Conservation (phyloP, 129 eudicot species). For the Cynara cardunculus region DNA sequence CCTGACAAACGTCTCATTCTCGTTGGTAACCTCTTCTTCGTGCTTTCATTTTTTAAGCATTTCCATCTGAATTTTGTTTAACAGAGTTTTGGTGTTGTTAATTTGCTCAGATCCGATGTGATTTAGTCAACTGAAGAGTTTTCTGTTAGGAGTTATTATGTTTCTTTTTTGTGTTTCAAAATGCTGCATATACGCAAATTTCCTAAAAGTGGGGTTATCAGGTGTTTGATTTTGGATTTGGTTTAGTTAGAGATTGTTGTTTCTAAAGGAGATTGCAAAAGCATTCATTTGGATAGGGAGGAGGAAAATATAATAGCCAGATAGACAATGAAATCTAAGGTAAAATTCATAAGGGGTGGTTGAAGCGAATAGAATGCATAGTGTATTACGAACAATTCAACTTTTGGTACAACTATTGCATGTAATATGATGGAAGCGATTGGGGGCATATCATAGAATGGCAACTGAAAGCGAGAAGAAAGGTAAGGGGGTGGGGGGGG, state of each 20-base stretch:
- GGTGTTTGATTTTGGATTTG: conserved; percentile 11
- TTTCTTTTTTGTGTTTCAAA: background rate
- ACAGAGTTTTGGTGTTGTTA: background rate
- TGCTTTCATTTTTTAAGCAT: background rate
- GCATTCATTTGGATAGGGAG: background rate
- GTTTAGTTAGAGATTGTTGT: background rate
- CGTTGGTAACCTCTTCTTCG: conserved; percentile 48
- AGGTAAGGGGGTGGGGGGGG: background rate
- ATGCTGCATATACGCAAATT: background rate
- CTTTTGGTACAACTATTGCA: conserved; percentile 10
- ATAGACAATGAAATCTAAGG: background rate
- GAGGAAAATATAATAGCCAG: background rate
- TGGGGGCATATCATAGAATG: background rate
- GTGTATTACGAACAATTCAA: background rate
- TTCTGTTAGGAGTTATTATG: background rate
- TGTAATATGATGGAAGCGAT: conserved; percentile 7
- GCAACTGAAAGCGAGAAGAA: background rate
- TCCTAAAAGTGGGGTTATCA: background rate
- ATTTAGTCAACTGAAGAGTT: conserved; percentile 9
- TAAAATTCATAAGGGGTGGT: background rate
- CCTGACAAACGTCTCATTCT: conserved; percentile 98
- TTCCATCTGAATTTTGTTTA: conserved; percentile 5
- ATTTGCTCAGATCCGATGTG: conserved; percentile 25
- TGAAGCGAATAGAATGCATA: background rate
- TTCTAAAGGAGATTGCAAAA: background rate